These are phyloP conservation scores for Fusarium sp. DNA, from an alignment of 2,329 filamentous ascomycete genomes.

Conservation along the genomic window DNA sequence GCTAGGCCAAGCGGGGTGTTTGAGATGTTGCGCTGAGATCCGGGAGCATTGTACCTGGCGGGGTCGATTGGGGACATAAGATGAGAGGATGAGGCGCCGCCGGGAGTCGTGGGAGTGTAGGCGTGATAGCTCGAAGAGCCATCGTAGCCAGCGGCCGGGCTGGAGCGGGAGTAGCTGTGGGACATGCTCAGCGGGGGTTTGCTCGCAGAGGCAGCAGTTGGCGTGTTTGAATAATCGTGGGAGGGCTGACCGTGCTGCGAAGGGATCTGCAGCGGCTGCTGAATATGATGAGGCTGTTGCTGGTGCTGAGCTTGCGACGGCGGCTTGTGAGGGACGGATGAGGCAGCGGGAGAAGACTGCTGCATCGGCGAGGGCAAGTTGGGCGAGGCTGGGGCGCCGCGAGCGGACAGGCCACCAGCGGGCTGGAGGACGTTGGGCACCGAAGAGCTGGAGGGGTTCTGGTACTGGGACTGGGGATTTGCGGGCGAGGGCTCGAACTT, in stretches of 20 bases:
- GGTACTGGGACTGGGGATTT: constrained; percentile 56
- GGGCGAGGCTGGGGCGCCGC: constrained; percentile 54
- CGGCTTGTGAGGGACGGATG: constrained; percentile 48
- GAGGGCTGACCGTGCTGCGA: constrained; percentile 69
- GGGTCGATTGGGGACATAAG: constrained; percentile 69
- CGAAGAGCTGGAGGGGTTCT: constrained; percentile 53
- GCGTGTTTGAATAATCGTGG: constrained; percentile 48
- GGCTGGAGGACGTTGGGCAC: constrained; percentile 70
- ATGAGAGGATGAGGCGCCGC: constrained; percentile 66
- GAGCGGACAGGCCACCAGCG: constrained; percentile 56
- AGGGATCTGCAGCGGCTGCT: constrained; percentile 47
- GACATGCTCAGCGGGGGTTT: constrained; percentile 73
- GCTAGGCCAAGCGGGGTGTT: constrained; percentile 91
- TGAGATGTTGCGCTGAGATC: constrained; percentile 71
- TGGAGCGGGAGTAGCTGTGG: constrained; percentile 86
- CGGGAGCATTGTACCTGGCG: constrained; percentile 66
- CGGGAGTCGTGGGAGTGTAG: constrained; percentile 73
- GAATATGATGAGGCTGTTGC: constrained; percentile 50
- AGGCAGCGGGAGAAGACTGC: constrained; percentile 50
- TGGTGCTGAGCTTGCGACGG: constrained; percentile 50
- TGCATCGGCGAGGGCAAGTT: constrained; percentile 59
- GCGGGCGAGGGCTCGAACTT: constrained; percentile 60
- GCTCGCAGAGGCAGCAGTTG: constrained; percentile 56
- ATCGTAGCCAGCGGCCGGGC: constrained; percentile 73
- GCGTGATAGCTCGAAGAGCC: constrained; percentile 62